These are phyloP conservation scores for Eutypa lata DNA, from an alignment of 2,329 filamentous ascomycete species.

Conservation along the genomic window DNA sequence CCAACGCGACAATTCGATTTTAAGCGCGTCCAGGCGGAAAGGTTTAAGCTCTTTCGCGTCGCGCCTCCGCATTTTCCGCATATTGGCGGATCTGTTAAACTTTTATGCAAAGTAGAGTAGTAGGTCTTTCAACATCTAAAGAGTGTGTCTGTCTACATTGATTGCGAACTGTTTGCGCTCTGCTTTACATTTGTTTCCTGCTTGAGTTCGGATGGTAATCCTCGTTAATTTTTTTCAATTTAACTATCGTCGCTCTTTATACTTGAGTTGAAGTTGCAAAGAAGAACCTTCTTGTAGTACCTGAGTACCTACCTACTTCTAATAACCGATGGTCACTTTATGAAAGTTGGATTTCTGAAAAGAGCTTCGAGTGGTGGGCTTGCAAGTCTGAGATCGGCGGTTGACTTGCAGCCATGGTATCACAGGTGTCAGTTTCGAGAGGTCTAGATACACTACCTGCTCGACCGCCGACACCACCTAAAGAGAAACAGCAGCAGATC, in stretches of 20 bases:
- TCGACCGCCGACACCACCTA: constrained; percentile 67
- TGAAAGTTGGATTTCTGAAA: constrained; percentile 14
- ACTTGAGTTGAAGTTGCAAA: neutral
- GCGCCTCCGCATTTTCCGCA: neutral
- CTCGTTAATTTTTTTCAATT: neutral
- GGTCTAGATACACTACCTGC: constrained; percentile 52
- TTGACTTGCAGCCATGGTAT: constrained; percentile 36
- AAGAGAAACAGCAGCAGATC: constrained; percentile 42
- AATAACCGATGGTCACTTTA: constrained; percentile 7
- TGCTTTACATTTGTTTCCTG: neutral
- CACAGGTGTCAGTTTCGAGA: constrained; percentile 32
- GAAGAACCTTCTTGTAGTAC: constrained; percentile 4
- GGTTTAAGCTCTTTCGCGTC: neutral
- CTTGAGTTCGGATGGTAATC: neutral
- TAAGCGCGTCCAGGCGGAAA: neutral
- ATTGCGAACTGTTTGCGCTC: neutral
- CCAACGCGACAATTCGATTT: neutral
- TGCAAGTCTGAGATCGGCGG: constrained; percentile 17
- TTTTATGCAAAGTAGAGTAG: no score
- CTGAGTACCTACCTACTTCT: constrained; percentile 1
- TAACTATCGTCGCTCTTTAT: neutral
- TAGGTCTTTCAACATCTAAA: no score
- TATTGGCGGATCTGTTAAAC: neutral
- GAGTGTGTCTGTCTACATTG: no score
- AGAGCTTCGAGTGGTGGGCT: constrained; percentile 19